phyloP scores from a whole-genome alignment of 176 grass and related monocot species.

The Triticum urartu region DNA sequence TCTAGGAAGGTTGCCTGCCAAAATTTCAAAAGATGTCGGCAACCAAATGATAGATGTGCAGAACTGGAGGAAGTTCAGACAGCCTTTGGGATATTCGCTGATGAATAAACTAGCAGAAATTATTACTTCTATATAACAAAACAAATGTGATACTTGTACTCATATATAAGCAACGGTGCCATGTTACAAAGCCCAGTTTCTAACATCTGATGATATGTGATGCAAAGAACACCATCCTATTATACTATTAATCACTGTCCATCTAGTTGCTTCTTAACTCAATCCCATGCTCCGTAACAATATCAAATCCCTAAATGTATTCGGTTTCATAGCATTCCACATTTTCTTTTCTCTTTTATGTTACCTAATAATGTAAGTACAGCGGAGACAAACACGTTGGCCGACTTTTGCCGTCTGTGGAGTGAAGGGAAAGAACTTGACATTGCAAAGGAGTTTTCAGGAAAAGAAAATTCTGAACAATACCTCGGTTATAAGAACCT shows the following conservation, averaged over 20 bases:
- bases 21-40: constrained; percentile 26
- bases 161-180: neutral
- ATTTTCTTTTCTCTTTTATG: no score
- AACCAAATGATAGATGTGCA: constrained; percentile 30
- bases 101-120: constrained; percentile 15
- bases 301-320: no score
- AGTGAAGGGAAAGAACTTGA: neutral
- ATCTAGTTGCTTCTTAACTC: no score
- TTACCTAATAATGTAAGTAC: no score
- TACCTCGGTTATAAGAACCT: constrained; percentile 91
- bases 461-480: neutral
- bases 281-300: no score
- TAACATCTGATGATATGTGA: neutral
- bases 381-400: no score
- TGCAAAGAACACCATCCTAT: neutral
- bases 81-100: neutral
- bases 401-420: neutral
- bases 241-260: neutral
- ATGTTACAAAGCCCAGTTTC: neutral
- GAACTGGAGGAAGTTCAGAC: neutral
- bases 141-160: neutral
- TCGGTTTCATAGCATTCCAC: no score
- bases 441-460: neutral
- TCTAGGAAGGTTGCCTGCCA: constrained; percentile 93
- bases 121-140: neutral